phyloP scores from a whole-genome alignment of 208 protist species.

The Leishmania turanica region DNA sequence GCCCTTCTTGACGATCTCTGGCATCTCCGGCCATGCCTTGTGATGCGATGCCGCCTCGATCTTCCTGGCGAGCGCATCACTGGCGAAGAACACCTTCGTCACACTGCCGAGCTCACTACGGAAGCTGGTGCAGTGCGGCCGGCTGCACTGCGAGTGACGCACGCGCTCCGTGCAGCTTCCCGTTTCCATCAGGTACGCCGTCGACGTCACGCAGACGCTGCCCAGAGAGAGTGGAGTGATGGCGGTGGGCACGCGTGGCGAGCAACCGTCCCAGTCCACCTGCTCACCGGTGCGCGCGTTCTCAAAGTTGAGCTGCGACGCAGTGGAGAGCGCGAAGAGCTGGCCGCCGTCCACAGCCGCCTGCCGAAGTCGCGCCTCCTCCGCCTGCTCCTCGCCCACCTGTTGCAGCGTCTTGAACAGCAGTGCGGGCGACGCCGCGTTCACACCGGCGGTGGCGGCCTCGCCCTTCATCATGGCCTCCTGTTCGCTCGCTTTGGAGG shows the following conservation, averaged over 20 bases:
- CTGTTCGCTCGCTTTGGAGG: slow-evolving; percentile 8
- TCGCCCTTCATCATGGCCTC: slow-evolving; percentile 21
- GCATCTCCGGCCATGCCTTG: slow-evolving; percentile 41
- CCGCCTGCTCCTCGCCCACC: slow-evolving; percentile 17
- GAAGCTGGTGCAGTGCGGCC: slow-evolving; percentile 48
- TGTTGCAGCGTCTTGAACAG: slow-evolving; percentile 24
- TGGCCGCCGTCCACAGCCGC: slow-evolving; percentile 5
- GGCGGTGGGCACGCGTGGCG: slow-evolving; percentile 16
- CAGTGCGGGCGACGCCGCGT: slow-evolving; percentile 5
- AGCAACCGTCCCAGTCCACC: slow-evolving; percentile 44
- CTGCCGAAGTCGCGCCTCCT: slow-evolving; percentile 7
- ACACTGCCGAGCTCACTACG: slow-evolving; percentile 16
- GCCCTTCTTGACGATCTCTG: slow-evolving; percentile 29
- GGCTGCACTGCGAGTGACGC: slow-evolving; percentile 50
- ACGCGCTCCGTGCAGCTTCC: slow-evolving; percentile 45
- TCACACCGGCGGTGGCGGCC: neutral
- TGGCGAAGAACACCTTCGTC: slow-evolving; percentile 35
- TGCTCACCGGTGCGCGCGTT: slow-evolving; percentile 19
- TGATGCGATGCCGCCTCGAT: slow-evolving; percentile 43
- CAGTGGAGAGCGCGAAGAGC: slow-evolving; percentile 4
- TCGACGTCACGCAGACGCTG: slow-evolving; percentile 59
- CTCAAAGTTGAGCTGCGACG: slow-evolving; percentile 41
- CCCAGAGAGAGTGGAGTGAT: slow-evolving; percentile 41
- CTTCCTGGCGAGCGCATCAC: slow-evolving; percentile 31
- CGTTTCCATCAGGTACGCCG: slow-evolving; percentile 45